phyloP scores from a whole-genome alignment of 78 protist species.

The Trichosphaerium sp. region DNA sequence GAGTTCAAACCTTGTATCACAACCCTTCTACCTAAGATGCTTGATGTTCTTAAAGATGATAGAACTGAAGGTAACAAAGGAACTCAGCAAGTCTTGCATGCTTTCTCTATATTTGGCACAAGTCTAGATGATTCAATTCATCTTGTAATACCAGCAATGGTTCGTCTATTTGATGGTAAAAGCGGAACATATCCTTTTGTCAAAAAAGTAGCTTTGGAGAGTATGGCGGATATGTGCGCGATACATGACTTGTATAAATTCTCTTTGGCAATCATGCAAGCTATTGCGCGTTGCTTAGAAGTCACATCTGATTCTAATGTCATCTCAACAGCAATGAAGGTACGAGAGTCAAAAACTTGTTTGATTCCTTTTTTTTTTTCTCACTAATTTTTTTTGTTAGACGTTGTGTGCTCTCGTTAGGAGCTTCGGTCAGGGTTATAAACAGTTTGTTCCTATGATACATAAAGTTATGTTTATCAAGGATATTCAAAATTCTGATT shows the following conservation, averaged over 20 bases:
- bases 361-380: too few relatives aligned
- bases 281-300: too few relatives aligned
- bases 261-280: too few relatives aligned
- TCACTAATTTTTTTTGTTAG: too few relatives aligned
- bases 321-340: too few relatives aligned
- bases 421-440: constrained; percentile 68
- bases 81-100: constrained; percentile 42
- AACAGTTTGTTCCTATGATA: constrained; percentile 73
- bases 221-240: too few relatives aligned
- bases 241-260: too few relatives aligned
- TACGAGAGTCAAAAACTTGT: too few relatives aligned
- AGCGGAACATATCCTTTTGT: too few relatives aligned
- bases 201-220: too few relatives aligned
- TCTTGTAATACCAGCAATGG: constrained; percentile 81
- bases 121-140: constrained; percentile 79
- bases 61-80: constrained; percentile 19
- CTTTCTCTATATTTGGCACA: constrained; percentile 71
- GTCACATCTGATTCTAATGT: too few relatives aligned
- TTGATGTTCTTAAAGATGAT: neutral
- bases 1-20: constrained; percentile 70
- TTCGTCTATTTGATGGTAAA: constrained; percentile 53
- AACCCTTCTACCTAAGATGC: constrained; percentile 74
- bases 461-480: constrained; percentile 31
- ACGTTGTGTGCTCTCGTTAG: constrained; percentile 56
- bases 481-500: constrained; percentile 19